These are phyloP conservation scores for Pichia sp. DNA, from an alignment of 1,139 yeast species.

Conservation along the genomic window DNA sequence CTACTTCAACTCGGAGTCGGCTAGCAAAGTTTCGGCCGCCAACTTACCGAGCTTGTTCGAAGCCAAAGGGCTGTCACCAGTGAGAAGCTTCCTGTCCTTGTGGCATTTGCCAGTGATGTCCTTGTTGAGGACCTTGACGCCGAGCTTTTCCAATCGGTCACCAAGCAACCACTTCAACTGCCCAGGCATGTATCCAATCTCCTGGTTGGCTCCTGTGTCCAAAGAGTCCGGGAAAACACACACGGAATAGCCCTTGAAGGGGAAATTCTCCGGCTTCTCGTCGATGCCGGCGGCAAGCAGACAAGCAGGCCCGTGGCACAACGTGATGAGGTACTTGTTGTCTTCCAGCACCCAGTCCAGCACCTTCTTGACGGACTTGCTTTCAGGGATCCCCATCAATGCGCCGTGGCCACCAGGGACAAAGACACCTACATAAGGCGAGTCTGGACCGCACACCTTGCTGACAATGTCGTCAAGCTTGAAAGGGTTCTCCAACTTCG, in stretches of 20 bases:
- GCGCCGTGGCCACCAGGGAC: slow-evolving; percentile 18
- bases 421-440: slow-evolving; percentile 15
- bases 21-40: slow-evolving; percentile 13
- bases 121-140: slow-evolving; percentile 11
- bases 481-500: slow-evolving; percentile 6
- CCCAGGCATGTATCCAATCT: slow-evolving; percentile 18
- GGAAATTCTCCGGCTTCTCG: slow-evolving; percentile 6
- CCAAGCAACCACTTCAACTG: slow-evolving; percentile 15
- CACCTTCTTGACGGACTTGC: slow-evolving; percentile 8
- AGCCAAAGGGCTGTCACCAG: slow-evolving; percentile 17
- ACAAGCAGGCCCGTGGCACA: slow-evolving; percentile 15
- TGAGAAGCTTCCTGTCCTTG: slow-evolving; percentile 11
- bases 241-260: slow-evolving; percentile 12
- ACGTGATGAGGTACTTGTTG: slow-evolving; percentile 11
- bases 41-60: slow-evolving; percentile 15
- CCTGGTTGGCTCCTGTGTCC: slow-evolving; percentile 14
- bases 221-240: slow-evolving; percentile 15
- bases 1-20: slow-evolving; percentile 5
- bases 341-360: slow-evolving; percentile 14
- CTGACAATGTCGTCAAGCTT: slow-evolving; percentile 7
- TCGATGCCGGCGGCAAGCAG: slow-evolving; percentile 11
- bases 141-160: slow-evolving; percentile 6
- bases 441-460: not conserved
- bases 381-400: slow-evolving; percentile 10
- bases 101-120: slow-evolving; percentile 12